phyloP scores from a whole-genome alignment of 1,284 basidiomycete species.

The Moesziomyces sp. region DNA sequence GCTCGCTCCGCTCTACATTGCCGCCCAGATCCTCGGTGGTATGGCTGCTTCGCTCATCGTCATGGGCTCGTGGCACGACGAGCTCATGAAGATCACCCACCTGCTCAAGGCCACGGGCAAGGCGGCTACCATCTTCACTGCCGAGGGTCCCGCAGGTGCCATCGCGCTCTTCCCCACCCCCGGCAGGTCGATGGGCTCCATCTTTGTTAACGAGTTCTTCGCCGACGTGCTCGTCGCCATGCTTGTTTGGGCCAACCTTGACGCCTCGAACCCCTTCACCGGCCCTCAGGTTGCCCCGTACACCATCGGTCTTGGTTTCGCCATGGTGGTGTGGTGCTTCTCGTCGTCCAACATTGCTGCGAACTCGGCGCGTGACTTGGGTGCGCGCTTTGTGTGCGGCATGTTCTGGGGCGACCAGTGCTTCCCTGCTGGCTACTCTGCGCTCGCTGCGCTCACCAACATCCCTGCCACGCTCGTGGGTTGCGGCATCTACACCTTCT shows the following conservation, averaged over 20 bases:
- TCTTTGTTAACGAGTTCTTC: conserved; percentile 60
- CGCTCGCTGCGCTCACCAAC: conserved; percentile 56
- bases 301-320: conserved; percentile 57
- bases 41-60: conserved; percentile 53
- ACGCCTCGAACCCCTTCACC: conserved; percentile 54
- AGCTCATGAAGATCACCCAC: conserved; percentile 43
- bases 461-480: conserved; percentile 54
- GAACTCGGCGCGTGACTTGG: conserved; percentile 57
- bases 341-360: conserved; percentile 47
- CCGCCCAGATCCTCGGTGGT: conserved; percentile 50
- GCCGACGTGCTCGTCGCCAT: conserved; percentile 50
- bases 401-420: conserved; percentile 52
- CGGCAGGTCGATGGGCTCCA: conserved; percentile 41
- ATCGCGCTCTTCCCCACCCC: conserved; percentile 56
- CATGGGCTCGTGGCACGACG: conserved; percentile 44
- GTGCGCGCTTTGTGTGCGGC: conserved; percentile 51
- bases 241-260: conserved; percentile 58
- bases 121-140: conserved; percentile 42
- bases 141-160: conserved; percentile 53
- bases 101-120: conserved; percentile 40
- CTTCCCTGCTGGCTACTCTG: conserved; percentile 55
- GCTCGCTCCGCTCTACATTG: conserved; percentile 54
- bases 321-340: conserved; percentile 56
- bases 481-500: conserved; percentile 56
- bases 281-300: conserved; percentile 49